Evolutionary conservation across 2,329 filamentous ascomycete species (phyloP), one percentile per base, ranked within the genome.

Genomic region (Chaetomium sp.): DNA sequence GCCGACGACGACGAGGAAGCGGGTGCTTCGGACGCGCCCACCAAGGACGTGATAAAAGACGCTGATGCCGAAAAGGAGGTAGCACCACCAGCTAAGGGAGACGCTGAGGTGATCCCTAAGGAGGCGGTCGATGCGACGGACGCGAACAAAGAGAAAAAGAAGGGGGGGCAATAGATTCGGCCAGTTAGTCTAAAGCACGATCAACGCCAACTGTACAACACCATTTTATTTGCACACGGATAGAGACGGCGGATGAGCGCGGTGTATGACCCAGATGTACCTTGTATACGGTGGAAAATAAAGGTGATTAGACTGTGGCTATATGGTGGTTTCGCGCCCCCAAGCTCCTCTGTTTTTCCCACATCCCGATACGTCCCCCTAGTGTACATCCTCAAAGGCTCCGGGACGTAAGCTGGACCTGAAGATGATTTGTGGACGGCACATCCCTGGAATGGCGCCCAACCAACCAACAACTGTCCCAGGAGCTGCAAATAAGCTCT

Each of bases 1-100:
- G 86, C 88, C 37, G 87, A 91, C 48, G 91, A 95, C 50, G 84
- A 86, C 36, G 72, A 72, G 36, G 71, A 68, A 19, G 68, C 66
- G 14, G 70, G 66, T 33, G 65, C 19, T 27, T 27, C 19, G 19
- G 19, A 27, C 19, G 19, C 65, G 1, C 63, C 65, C 2, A 61
- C 64, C 4, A 62, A 64, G 34, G 68, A 65, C 38, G 59, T 53
- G 10, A 57, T 56, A 33, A 58, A 57, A 35, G 57, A 53, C 12
- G 36, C 49, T 1, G 56, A 46, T 42, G 40, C 44, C 44, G 61
- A 61, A 38, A 34, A 53, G 14, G n/a, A 19, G 19, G 33, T 14
- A 7, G 43, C 11, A 33, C 8, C 9, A 7, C 12, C 37, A 42
- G 38, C 14, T 57, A 57, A 37, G 42, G 60, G 59, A 6, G 48